Evolutionary conservation across 148 eudicot genomes (phyloP), one percentile per base, ranked within the genome.

Genomic region (Rhododendron molle): DNA sequence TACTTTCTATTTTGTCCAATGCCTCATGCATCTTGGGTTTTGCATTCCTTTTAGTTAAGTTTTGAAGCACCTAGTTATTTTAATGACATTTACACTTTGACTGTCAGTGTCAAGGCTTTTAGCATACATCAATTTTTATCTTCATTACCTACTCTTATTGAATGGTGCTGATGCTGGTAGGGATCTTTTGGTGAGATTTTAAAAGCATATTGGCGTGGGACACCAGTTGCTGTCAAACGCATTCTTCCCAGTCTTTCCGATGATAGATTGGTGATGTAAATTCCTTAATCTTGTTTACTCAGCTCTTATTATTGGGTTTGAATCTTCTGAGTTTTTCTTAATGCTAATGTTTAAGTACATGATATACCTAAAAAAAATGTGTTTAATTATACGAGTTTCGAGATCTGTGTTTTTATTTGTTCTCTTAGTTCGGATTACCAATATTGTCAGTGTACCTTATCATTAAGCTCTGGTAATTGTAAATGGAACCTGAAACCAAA

Each of bases 181-280:
- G 99, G 99, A 11, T 97, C 99, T 83, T 97, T 97, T 88, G 99
- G 99, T 84, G 99, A 97, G 92, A 97, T 97, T 84, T 73, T 97
- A 90, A 95, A 93, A 94, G 98, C 98, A 81, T 52, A 88, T 84
- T 97, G 99, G 99, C 95, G 99, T 79, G 98, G 99, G 89, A 97
- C 99, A 90, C 98, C 99, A 65, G 99, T 97, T 82, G 99, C 99
- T 86, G 94, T 97, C 84, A 97, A 97, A 86, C 98, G 99, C 84
- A 97, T 95, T 85, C 98, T 97, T 88, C 99, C 99, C 88, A 94
- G 91, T 85, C 99, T 95, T 87, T 95, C 98, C 74, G 96, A 95
- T 80, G 99, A 97, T 89, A 93, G 91, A 95, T 89, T 97, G 92
- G 98, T 95, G 89, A 93, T 96, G 99, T 97, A 93, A 92, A 93